phyloP scores from a whole-genome alignment of 768 basidiomycete genomes.

The Cystobasidium tubakii region DNA sequence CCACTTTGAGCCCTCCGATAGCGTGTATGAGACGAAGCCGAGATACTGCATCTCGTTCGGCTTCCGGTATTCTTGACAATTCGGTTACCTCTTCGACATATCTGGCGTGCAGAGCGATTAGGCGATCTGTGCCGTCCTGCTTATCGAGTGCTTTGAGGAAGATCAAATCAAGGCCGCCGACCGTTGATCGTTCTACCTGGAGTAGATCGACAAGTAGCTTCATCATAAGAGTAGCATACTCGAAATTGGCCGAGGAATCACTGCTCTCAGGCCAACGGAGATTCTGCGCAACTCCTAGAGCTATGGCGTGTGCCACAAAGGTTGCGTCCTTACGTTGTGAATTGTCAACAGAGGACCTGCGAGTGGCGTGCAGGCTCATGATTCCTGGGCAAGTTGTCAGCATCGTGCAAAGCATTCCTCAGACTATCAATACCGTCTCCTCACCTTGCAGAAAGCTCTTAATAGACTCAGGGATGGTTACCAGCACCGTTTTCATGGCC shows the following conservation, averaged over 20 bases:
- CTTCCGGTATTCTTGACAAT: constrained; percentile 55
- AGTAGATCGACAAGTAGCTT: constrained; percentile 56
- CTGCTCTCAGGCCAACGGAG: constrained; percentile 39
- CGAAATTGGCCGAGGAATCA: constrained; percentile 53
- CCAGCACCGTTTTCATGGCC: constrained; percentile 35
- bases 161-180: constrained; percentile 67
- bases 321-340: constrained; percentile 69
- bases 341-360: constrained; percentile 38
- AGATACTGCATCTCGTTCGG: constrained; percentile 59
- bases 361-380: constrained; percentile 37
- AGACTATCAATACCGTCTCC: too few species aligned
- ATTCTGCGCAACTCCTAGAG: constrained; percentile 67
- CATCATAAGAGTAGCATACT: constrained; percentile 58
- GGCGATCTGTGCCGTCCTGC: constrained; percentile 63
- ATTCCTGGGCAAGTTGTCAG: too few species aligned
- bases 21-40: constrained; percentile 58
- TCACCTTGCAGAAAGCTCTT: constrained; percentile 40
- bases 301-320: constrained; percentile 64
- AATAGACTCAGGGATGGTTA: constrained; percentile 38
- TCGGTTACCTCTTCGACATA: constrained; percentile 60
- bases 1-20: constrained; percentile 70
- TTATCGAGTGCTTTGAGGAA: constrained; percentile 69
- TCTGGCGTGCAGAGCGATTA: constrained; percentile 58
- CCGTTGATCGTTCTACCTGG: neutral
- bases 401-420: too few species aligned